These are phyloP conservation scores for Salix exigua DNA, from an alignment of 345 rosid species.

Conservation along the genomic window DNA sequence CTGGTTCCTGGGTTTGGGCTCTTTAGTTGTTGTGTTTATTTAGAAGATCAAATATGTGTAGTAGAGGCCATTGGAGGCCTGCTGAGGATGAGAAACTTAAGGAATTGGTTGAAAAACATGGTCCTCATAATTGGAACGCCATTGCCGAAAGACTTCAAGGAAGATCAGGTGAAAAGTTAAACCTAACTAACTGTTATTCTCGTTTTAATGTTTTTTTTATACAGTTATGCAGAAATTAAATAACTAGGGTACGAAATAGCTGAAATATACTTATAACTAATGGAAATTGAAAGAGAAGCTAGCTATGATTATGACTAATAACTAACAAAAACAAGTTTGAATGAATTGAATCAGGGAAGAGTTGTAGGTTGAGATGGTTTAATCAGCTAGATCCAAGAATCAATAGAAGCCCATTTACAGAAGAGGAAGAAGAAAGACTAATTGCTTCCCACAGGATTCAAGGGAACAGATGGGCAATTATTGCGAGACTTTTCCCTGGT, in stretches of 20 bases:
- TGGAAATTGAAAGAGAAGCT: background rate
- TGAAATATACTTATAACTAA: background rate
- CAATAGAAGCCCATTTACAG: constrained; percentile 78
- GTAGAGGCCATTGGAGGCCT: constrained; percentile 42
- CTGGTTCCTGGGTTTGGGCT: background rate
- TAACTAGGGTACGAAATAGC: background rate
- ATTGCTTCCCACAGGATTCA: constrained; percentile 73
- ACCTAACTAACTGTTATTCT: background rate
- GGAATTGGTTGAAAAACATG: constrained; percentile 30
- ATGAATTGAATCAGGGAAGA: constrained; percentile 54
- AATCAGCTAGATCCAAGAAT: constrained; percentile 92
- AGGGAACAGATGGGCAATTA: constrained; percentile 88
- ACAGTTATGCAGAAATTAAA: background rate
- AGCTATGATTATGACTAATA: background rate
- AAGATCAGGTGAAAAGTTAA: constrained; percentile 25
- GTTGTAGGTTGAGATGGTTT: constrained; percentile 96
- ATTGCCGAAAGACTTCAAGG: constrained; percentile 37
- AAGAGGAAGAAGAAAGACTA: constrained; percentile 87
- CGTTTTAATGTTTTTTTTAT: background rate
- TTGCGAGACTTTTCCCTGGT: constrained; percentile 81
- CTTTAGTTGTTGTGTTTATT: background rate
- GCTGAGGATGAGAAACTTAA: constrained; percentile 36
- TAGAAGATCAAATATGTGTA: constrained; percentile 14
- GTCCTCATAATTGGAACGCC: constrained; percentile 45
- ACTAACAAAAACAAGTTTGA: background rate